Evolutionary conservation across 495 filamentous ascomycete genomes (phyloP).

Genomic region (Talaromyces ruber): DNA sequence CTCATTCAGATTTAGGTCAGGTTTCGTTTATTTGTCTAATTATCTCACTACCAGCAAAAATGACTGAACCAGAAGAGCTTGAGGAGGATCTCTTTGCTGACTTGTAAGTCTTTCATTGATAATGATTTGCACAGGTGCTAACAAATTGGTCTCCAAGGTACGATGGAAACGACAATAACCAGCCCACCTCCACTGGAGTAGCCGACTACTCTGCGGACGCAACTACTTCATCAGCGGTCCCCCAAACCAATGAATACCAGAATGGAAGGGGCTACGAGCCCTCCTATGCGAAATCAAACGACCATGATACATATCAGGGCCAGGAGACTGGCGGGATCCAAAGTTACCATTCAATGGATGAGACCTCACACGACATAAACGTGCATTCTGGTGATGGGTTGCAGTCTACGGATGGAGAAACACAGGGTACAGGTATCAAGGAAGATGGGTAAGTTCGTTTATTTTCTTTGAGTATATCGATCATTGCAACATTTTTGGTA

Average conservation of each 20-base stretch:
- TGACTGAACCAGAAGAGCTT: slow-evolving; percentile 84
- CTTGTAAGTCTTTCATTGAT: slow-evolving; percentile 54
- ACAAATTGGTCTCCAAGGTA: slow-evolving; percentile 49
- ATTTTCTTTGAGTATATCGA: slow-evolving; percentile 11
- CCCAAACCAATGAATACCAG: slow-evolving; percentile 16
- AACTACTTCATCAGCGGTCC: slow-evolving; percentile 12
- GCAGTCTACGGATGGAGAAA: slow-evolving; percentile 17
- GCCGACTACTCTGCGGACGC: slow-evolving; percentile 21
- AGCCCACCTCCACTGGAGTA: slow-evolving; percentile 26
- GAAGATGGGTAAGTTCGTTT: slow-evolving; percentile 91
- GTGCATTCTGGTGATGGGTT: background rate
- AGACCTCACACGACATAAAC: slow-evolving; percentile 8
- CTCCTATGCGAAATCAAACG: slow-evolving; percentile 33
- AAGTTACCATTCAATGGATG: slow-evolving; percentile 29
- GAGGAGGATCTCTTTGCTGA: slow-evolving; percentile 99
- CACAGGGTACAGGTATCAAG: slow-evolving; percentile 67
- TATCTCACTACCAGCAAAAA: slow-evolving; percentile 21
- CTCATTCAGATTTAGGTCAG: background rate
- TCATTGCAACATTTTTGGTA: slow-evolving; percentile 18
- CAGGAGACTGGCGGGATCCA: slow-evolving; percentile 27
- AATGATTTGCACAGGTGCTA: slow-evolving; percentile 6
- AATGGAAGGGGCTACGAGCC: slow-evolving; percentile 17
- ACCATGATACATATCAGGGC: slow-evolving; percentile 21
- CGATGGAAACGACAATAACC: slow-evolving; percentile 67
- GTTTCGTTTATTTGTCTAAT: background rate